Evolutionary conservation across 2,329 filamentous ascomycete genomes (phyloP), one percentile per base, ranked within the genome.

Genomic region (Aschersonia sp.): DNA sequence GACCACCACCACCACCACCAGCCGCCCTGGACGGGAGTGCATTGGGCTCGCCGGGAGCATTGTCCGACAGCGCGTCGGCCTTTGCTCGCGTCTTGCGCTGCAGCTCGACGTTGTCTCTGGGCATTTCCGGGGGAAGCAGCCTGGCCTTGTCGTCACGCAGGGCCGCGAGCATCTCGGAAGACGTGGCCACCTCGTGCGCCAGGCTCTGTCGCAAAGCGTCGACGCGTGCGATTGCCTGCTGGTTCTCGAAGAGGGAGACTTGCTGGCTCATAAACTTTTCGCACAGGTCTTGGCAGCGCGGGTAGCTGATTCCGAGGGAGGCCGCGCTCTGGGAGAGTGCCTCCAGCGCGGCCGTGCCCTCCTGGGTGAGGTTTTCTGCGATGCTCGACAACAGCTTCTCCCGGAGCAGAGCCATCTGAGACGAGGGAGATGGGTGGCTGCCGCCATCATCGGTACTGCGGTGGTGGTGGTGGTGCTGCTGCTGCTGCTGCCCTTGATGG

Each of bases 51-150:
- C 14, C 14, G 44, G 68, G 56, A 32, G 62, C 55, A 22, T 22
- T 22, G 57, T 92, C 86, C 12, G 77, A 76, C 1, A 89, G 68
- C 54, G 83, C 83, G 2, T 77, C 66, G 11, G 72, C 66, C 39
- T 86, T 68, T n/a, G 76, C 65, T 59, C 87, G 87, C 45, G 83
- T 76, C 48, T 73, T 79, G 47, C 84, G 79, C 53, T 81, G 79
- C 64, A 84, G 77, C 45, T 92, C 83, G 4, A 81, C 71, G n/a
- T 87, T 90, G 53, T 82, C 74, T 53, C 79, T 78, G 9, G 78
- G 75, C 4, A 89, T 66, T 51, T 79, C 69, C 0, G 76, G 58
- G 0, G 78, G 64, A 4, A 22, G 22, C 0, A 76, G 35, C 8
- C 35, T 12, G 12, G 8, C 35, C 8, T 9, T 12, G 12, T 37